phyloP scores from a whole-genome alignment of 441 rosid genomes.

The Gossypium lobatum region DNA sequence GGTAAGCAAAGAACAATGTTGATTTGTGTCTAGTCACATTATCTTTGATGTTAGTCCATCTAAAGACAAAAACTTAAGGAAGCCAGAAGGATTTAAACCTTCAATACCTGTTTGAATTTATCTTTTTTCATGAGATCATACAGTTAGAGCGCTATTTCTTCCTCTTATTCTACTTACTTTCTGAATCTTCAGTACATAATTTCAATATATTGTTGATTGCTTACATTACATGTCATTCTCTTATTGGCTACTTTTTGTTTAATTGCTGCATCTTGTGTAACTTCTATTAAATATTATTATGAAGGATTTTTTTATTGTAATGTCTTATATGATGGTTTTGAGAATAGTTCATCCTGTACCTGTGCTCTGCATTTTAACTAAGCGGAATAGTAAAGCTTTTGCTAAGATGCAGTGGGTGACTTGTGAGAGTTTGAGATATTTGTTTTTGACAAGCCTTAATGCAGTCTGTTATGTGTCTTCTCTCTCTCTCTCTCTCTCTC shows the following conservation, averaged over 20 bases:
- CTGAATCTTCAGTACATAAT: slow-evolving; percentile 1
- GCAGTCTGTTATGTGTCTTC: background rate
- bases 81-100: slow-evolving; percentile 11
- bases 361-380: slow-evolving; percentile 3
- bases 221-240: slow-evolving; percentile 7
- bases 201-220: background rate
- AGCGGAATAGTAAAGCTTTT: background rate
- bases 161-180: slow-evolving; percentile 10
- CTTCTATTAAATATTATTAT: background rate
- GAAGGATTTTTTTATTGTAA: background rate
- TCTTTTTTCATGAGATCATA: background rate
- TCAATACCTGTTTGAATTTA: background rate
- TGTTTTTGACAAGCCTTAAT: slow-evolving; percentile 2
- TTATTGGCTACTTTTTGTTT: background rate
- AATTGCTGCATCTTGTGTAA: slow-evolving; percentile 2
- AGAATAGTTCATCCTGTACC: background rate
- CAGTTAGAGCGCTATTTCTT: background rate
- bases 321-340: background rate
- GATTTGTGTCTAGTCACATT: background rate
- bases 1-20: background rate
- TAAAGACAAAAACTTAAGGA: background rate
- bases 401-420: slow-evolving; percentile 9
- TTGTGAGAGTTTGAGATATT: background rate
- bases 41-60: background rate
- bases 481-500: background rate